phyloP scores from a whole-genome alignment of 768 basidiomycete genomes.

The Tubosaeta sp. region DNA sequence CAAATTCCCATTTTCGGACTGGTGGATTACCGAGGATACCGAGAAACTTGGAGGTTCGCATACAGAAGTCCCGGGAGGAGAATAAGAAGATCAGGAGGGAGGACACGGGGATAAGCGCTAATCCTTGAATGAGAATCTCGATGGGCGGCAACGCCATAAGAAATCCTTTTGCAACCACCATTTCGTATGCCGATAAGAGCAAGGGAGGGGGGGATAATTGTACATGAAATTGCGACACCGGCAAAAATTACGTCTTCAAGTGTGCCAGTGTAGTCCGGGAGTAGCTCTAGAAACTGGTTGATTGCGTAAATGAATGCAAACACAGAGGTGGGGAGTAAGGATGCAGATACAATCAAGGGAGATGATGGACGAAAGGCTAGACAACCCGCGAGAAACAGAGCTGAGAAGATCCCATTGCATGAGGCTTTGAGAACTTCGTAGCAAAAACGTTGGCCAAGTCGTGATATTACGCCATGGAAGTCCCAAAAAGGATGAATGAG shows the following conservation, averaged over 20 bases:
- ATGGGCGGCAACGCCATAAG: too few species aligned
- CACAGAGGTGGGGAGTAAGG: too few species aligned
- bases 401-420: neutral
- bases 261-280: too few species aligned
- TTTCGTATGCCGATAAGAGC: neutral
- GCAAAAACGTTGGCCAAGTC: neutral
- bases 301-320: too few species aligned
- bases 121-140: too few species aligned
- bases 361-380: neutral
- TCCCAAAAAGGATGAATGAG: neutral
- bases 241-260: too few species aligned
- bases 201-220: neutral
- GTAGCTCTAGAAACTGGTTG: too few species aligned
- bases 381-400: neutral
- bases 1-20: constrained; percentile 1
- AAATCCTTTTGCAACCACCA: neutral
- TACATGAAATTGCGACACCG: neutral
- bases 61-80: neutral
- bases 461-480: neutral
- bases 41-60: constrained; percentile 2
- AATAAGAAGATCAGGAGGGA: too few species aligned
- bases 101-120: too few species aligned
- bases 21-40: constrained; percentile 4
- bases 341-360: neutral
- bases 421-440: neutral